Conservation (phyloP, 1,284 basidiomycete species). For the Bjerkandera adusta region DNA sequence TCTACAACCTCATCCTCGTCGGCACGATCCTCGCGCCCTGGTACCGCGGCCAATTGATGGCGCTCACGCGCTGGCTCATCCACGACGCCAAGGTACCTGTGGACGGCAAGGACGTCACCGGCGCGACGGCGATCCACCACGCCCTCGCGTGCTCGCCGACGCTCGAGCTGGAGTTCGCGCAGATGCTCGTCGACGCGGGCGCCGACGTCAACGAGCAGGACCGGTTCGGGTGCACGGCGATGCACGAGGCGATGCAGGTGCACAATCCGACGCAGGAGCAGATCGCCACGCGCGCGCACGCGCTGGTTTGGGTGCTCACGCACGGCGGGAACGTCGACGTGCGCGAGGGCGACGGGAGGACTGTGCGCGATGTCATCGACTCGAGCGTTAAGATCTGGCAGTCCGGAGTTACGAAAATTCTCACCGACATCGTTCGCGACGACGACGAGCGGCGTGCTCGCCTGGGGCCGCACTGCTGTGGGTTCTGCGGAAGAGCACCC, state of each 20-base stretch:
- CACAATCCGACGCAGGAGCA: constrained; percentile 25
- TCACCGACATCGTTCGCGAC: constrained; percentile 23
- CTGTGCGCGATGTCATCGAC: constrained; percentile 19
- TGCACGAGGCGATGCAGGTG: constrained; percentile 37
- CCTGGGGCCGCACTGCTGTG: constrained; percentile 29
- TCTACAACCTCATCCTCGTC: constrained; percentile 38
- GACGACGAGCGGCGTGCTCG: constrained; percentile 32
- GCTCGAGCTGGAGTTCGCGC: constrained; percentile 40
- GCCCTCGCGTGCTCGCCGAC: constrained; percentile 39
- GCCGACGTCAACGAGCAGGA: constrained; percentile 39
- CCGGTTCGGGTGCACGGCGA: constrained; percentile 38
- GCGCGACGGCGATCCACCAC: constrained; percentile 39
- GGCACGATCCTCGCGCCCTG: constrained; percentile 26
- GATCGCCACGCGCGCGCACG: constrained; percentile 24
- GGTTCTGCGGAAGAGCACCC: constrained; percentile 33
- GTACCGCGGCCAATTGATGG: constrained; percentile 24
- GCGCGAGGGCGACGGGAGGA: constrained; percentile 37
- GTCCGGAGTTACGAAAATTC: not conserved
- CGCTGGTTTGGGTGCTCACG: constrained; percentile 37
- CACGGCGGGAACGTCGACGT: constrained; percentile 45
- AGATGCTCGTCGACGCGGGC: constrained; percentile 39
- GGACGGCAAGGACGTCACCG: constrained; percentile 37
- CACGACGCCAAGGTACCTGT: constrained; percentile 34
- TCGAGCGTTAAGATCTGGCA: constrained; percentile 9
- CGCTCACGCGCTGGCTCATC: constrained; percentile 35